Conservation (phyloP, 208 protist genomes). For the Crithidia sp. region DNA sequence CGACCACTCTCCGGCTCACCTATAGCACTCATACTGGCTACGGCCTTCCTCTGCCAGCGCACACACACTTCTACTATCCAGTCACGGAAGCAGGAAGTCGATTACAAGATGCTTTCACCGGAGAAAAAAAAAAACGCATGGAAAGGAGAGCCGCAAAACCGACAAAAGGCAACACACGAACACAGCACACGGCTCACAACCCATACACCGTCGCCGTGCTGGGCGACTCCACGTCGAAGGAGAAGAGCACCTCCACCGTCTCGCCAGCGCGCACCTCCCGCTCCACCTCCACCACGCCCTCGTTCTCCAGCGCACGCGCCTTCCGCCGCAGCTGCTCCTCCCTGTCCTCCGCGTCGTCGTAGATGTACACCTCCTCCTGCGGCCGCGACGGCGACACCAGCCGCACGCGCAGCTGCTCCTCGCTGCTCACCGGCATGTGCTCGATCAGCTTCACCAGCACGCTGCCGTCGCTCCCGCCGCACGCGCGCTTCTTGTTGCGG, state of each 20-base stretch:
- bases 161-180: too few relatives aligned
- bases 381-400: constrained; percentile 28
- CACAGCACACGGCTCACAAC: constrained; percentile 1
- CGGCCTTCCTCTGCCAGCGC: too few relatives aligned
- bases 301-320: constrained; percentile 24
- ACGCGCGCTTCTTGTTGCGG: constrained; percentile 32
- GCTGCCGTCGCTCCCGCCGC: constrained; percentile 4
- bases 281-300: constrained; percentile 36
- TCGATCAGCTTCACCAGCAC: constrained; percentile 30
- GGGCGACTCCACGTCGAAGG: constrained; percentile 34
- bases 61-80: too few relatives aligned
- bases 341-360: constrained; percentile 27
- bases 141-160: too few relatives aligned
- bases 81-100: too few relatives aligned
- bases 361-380: constrained; percentile 34
- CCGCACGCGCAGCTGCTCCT: constrained; percentile 37
- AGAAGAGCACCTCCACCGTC: constrained; percentile 26
- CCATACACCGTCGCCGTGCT: constrained; percentile 29
- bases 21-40: too few relatives aligned
- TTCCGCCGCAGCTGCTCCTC: constrained; percentile 27
- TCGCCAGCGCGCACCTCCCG: constrained; percentile 24
- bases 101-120: too few relatives aligned
- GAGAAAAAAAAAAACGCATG: too few relatives aligned
- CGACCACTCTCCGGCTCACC: too few relatives aligned
- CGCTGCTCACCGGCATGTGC: constrained; percentile 34